Percentiles rank a stretch among this genome's conserved stretches.
Evolutionary conservation across 2,329 filamentous ascomycete species (phyloP).

Genomic region (Colletotrichum shisoi): DNA sequence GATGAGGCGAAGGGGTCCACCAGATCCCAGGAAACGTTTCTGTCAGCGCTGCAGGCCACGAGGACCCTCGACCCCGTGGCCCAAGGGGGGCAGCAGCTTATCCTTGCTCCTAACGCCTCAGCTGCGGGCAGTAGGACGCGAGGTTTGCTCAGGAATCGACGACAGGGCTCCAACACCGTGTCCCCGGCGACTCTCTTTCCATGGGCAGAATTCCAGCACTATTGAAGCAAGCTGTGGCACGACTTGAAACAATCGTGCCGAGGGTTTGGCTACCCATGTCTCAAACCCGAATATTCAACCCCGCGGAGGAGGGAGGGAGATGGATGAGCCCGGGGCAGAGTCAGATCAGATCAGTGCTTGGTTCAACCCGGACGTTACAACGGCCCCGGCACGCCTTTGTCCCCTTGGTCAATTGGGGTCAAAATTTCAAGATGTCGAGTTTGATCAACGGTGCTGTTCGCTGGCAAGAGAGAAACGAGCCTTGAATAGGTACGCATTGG

Average conservation of each 20-base stretch:
- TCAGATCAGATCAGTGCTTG: slow-evolving; percentile 23
- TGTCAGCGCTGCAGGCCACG: slow-evolving; percentile 31
- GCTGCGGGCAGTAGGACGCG: neutral
- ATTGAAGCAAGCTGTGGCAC: neutral
- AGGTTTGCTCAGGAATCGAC: neutral
- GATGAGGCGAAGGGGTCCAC: slow-evolving; percentile 17
- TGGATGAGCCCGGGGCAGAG: neutral
- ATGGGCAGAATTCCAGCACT: neutral
- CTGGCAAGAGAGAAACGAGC: slow-evolving; percentile 12
- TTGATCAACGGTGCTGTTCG: slow-evolving; percentile 5
- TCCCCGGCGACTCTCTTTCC: neutral
- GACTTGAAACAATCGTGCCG: slow-evolving; percentile 1
- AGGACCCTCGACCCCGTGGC: slow-evolving; percentile 21
- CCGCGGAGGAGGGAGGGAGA: slow-evolving; percentile 18
- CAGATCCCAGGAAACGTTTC: slow-evolving; percentile 25
- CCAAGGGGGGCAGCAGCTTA: slow-evolving; percentile 1
- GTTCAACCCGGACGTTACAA: slow-evolving; percentile 5
- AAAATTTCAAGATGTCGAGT: neutral
- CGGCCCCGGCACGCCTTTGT: neutral
- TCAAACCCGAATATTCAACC: slow-evolving; percentile 30
- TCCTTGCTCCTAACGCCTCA: slow-evolving; percentile 12
- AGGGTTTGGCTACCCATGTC: slow-evolving; percentile 21
- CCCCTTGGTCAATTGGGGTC: neutral
- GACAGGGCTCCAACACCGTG: neutral
- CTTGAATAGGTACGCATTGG: slow-evolving; percentile 18